Base-by-base conservation (phyloP, 192 early-diverging fungal genomes). In the Entomortierella beljakovae region DNA sequence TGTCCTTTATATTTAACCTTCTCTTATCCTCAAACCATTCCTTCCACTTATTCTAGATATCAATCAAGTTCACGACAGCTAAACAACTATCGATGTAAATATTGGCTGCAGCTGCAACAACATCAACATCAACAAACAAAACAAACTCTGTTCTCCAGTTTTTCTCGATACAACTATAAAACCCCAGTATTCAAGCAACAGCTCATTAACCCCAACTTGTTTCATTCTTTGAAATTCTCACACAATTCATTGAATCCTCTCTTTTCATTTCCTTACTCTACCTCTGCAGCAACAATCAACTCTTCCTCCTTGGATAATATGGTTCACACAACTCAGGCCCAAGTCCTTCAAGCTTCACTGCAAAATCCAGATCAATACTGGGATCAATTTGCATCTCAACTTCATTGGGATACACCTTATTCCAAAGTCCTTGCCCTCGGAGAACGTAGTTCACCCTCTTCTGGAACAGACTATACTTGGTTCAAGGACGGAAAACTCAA, bases 401-500 rank as follows among this genome's bases (percentile, higher is more conserved):
- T 91, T 31, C 80, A 80, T 55, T 91, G 90, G 90, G 64, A 81
- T 49, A 57, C 53, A 3, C 57, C 74, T 20, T 84, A 83, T 61
- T 72, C 73, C 34, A 76, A 79, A 37, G 79, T 79, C 26, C 64
- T 80, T 9, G 61, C 75, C 7, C 61, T 48, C 52, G 65, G 80
- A n/a, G n/a, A 49, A 6, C n/a, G 40, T n/a, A 63, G 63, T 40
- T 51, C 57, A 60, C 70, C 82, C 40, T 20, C 53, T 26, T 75
- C 84, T 60, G 43, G 43, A 46, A 46, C 43, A 11, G 61, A 81
- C 28, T 84, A 84, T 40, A 58, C 59, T 29, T 96, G 93, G 91
- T 93, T 93, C 70, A 87, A 84, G 33, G 87, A 88, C 60, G 91
- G 90, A 34, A 67, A 84, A 68, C 72, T 97, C 60, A 95, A 95